phyloP scores from a whole-genome alignment of 306 rosid species.

The Trifolium subterraneum region DNA sequence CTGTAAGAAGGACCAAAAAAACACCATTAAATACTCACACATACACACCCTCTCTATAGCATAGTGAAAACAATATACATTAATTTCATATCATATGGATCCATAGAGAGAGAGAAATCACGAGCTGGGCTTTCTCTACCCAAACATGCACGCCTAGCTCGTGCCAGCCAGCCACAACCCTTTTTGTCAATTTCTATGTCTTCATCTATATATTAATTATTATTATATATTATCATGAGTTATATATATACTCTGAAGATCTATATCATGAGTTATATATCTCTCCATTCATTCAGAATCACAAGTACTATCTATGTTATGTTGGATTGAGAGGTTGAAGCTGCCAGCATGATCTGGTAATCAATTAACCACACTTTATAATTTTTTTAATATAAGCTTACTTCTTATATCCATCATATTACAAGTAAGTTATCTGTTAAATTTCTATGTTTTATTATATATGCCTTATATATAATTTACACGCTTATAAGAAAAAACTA shows the following conservation, averaged over 20 bases:
- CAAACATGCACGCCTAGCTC: constrained; percentile 21
- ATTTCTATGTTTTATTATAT: too few species aligned
- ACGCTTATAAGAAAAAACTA: too few species aligned
- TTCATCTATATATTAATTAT: not conserved
- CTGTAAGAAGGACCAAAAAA: constrained; percentile 65
- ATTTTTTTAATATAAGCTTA: not conserved
- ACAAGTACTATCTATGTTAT: not conserved
- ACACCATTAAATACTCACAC: constrained; percentile 51
- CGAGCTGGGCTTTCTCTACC: constrained; percentile 38
- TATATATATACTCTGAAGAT: too few species aligned
- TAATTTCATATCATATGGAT: constrained; percentile 38
- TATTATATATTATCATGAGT: too few species aligned
- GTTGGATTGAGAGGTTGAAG: constrained; percentile 97
- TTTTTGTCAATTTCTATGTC: constrained; percentile 25
- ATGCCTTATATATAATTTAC: too few species aligned
- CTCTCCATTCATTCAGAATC: constrained; percentile 4
- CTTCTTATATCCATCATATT: not conserved
- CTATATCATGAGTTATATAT: too few species aligned
- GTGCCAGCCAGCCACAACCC: constrained; percentile 46
- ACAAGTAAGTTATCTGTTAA: too few species aligned
- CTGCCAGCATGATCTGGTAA: constrained; percentile 99
- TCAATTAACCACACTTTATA: constrained; percentile 8
- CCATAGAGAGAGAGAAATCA: constrained; percentile 45
- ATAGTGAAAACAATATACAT: constrained; percentile 42
- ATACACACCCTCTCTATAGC: constrained; percentile 35